Percentiles rank a stretch among this genome's conserved stretches.
These are phyloP conservation scores for Pseudovirgaria hyperparasitica DNA, from an alignment of 2,329 filamentous ascomycete species.

Conservation along the genomic window DNA sequence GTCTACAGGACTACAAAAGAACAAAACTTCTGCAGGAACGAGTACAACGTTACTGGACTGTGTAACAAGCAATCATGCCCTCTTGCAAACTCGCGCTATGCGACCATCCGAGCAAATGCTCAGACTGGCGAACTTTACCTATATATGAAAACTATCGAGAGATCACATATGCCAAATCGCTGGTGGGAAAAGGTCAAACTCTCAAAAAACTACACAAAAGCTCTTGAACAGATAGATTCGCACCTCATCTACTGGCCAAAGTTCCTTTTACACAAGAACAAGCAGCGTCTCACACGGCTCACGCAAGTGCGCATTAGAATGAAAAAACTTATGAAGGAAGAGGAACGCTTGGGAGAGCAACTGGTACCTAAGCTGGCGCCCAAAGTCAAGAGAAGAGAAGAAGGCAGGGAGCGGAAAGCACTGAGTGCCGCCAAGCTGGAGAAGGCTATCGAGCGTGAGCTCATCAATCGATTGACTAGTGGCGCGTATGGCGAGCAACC, in stretches of 20 bases:
- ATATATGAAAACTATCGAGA: constrained; percentile 88
- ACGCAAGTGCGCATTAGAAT: constrained; percentile 78
- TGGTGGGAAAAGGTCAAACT: constrained; percentile 92
- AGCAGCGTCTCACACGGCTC: constrained; percentile 83
- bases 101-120: constrained; percentile 75
- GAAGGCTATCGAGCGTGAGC: constrained; percentile 84
- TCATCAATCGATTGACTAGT: constrained; percentile 80
- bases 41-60: constrained; percentile 63
- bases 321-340: constrained; percentile 72
- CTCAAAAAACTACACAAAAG: constrained; percentile 80
- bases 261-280: constrained; percentile 87
- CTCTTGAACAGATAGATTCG: constrained; percentile 75
- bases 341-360: constrained; percentile 77
- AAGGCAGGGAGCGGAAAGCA: constrained; percentile 36
- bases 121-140: constrained; percentile 76
- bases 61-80: constrained; percentile 83
- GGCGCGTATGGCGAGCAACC: constrained; percentile 92
- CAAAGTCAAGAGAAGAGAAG: constrained; percentile 54
- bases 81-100: constrained; percentile 83
- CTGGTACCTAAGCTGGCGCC: constrained; percentile 81
- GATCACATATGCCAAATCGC: constrained; percentile 65
- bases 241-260: constrained; percentile 76
- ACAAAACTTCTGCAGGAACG: constrained; percentile 91
- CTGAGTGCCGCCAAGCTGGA: constrained; percentile 73
- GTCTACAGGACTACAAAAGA: constrained; percentile 59